Conservation (phyloP, 257 asterid species). For the Lycium barbarum region DNA sequence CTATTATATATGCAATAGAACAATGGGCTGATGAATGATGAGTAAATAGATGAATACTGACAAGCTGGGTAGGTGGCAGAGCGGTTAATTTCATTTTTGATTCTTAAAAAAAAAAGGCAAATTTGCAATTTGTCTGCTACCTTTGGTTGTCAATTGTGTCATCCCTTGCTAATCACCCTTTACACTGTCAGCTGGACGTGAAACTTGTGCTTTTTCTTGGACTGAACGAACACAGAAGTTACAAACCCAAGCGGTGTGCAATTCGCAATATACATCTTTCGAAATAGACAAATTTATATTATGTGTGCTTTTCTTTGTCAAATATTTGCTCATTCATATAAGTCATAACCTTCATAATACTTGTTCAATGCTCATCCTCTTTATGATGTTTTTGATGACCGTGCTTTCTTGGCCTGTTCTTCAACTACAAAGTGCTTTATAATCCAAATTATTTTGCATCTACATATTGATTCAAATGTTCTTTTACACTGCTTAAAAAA, state of each 20-base stretch:
- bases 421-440: not conserved
- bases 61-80: not conserved
- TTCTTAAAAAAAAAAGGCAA: not conserved
- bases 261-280: not conserved
- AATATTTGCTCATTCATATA: not conserved
- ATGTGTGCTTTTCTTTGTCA: slow-evolving; percentile 22
- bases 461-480: not conserved
- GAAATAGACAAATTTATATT: not conserved
- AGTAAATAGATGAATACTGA: not conserved
- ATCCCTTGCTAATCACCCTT: not conserved
- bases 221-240: not conserved
- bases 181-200: not conserved
- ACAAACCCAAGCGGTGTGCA: slow-evolving; percentile 17
- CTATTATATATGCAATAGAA: not conserved
- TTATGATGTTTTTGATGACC: slow-evolving; percentile 14
- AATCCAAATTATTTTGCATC: not conserved
- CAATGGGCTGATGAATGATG: not conserved
- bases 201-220: slow-evolving; percentile 9
- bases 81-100: not conserved
- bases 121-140: not conserved
- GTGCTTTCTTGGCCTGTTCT: not conserved
- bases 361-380: not conserved
- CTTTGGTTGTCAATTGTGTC: not conserved
- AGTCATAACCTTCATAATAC: not conserved
- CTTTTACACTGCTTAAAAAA: too few relatives aligned